Conservation (phyloP, 179 eudicot genomes). For the Dionaea muscipula region DNA sequence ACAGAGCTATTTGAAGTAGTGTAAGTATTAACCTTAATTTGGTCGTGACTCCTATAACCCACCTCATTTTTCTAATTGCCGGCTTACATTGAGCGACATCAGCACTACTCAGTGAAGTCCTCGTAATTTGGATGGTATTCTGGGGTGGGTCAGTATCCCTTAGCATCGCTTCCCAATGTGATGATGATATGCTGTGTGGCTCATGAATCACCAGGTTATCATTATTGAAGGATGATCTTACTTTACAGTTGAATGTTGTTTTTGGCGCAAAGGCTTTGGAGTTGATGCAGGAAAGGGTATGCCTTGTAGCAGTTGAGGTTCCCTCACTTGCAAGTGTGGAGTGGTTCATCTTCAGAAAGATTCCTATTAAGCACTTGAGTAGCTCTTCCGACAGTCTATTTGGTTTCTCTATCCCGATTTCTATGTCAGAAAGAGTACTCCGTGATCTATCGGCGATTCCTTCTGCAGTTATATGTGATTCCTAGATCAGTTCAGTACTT, state of each 20-base stretch:
- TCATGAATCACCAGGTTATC: constrained; percentile 21
- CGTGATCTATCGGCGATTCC: constrained; percentile 11
- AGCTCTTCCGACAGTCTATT: constrained; percentile 72
- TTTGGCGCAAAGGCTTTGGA: constrained; percentile 49
- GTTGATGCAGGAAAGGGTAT: constrained; percentile 40
- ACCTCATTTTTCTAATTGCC: constrained; percentile 50
- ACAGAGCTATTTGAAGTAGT: not conserved
- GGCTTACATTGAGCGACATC: constrained; percentile 34
- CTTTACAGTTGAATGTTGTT: constrained; percentile 45
- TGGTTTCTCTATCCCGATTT: constrained; percentile 33
- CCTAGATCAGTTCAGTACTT: not conserved
- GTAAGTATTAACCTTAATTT: not conserved
- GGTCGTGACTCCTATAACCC: constrained; percentile 1
- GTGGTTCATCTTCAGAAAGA: constrained; percentile 48
- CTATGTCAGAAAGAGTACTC: constrained; percentile 13
- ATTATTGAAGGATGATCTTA: constrained; percentile 30
- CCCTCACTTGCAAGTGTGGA: constrained; percentile 24
- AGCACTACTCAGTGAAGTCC: constrained; percentile 32
- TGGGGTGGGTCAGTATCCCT: constrained; percentile 50
- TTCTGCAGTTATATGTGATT: not conserved
- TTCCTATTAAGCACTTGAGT: constrained; percentile 48
- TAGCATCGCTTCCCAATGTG: constrained; percentile 25
- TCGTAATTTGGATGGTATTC: constrained; percentile 48
- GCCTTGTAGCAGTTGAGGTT: constrained; percentile 26
- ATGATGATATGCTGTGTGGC: constrained; percentile 28